A percentile compares a stretch with the other conserved stretches of the same genome.
Conservation (phyloP, 2,329 filamentous ascomycete species). For the Penicillium capsulatum region DNA sequence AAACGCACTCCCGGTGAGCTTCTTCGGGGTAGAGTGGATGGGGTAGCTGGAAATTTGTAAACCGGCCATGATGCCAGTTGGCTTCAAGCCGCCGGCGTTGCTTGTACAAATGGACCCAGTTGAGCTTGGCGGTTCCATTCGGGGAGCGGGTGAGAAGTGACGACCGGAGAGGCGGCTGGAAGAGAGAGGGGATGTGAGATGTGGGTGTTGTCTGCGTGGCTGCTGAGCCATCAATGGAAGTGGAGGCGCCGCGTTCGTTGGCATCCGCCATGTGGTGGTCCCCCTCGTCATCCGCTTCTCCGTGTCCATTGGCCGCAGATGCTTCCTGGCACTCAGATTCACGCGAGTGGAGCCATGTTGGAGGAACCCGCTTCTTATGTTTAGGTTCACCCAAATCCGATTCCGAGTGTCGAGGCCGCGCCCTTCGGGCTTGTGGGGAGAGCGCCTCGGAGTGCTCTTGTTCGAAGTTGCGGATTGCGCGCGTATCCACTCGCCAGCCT, state of each 20-base stretch:
- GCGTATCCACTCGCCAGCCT: constrained; percentile 72
- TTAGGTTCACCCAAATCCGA: constrained; percentile 48
- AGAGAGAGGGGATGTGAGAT: constrained; percentile 9
- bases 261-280: constrained; percentile 45
- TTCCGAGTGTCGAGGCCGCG: constrained; percentile 46
- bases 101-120: constrained; percentile 91
- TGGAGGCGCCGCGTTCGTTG: constrained; percentile 20
- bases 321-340: constrained; percentile 11
- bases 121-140: constrained; percentile 55
- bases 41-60: constrained; percentile 82
- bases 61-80: constrained; percentile 85
- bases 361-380: constrained; percentile 51
- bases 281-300: constrained; percentile 34
- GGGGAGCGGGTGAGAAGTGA: constrained; percentile 31
- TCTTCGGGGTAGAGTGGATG: constrained; percentile 76
- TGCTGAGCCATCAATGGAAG: constrained; percentile 15
- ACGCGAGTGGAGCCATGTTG: constrained; percentile 43
- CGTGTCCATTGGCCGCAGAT: constrained; percentile 3
- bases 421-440: constrained; percentile 42
- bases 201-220: constrained; percentile 8
- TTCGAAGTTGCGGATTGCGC: constrained; percentile 65
- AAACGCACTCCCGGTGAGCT: constrained; percentile 87
- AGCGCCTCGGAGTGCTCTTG: constrained; percentile 43
- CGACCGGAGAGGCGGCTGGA: constrained; percentile 26
- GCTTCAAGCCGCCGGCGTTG: constrained; percentile 79